phyloP scores from a whole-genome alignment of 1,284 basidiomycete genomes.

The Heterobasidion parviporum region DNA sequence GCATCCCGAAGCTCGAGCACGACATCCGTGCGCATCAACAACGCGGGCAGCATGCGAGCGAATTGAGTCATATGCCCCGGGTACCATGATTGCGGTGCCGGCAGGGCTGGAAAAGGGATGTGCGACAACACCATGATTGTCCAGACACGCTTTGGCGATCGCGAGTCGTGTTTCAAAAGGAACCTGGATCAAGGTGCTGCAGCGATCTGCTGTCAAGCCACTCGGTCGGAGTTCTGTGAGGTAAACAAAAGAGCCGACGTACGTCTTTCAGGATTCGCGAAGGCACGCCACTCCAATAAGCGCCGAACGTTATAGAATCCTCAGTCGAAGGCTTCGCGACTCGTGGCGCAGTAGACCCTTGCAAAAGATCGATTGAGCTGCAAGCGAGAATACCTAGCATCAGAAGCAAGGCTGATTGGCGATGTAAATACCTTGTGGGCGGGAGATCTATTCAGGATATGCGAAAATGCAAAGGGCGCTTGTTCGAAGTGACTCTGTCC shows the following conservation, averaged over 20 bases:
- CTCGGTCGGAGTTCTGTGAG: neutral
- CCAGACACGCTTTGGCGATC: neutral
- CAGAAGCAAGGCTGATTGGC: neutral
- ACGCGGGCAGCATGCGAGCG: conserved; percentile 65
- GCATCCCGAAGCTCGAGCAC: conserved; percentile 94
- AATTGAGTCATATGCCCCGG: conserved; percentile 96
- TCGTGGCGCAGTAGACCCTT: neutral
- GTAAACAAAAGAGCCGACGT: neutral
- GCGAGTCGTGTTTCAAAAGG: too few species aligned
- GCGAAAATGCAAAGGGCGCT: too few species aligned
- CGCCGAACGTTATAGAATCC: neutral
- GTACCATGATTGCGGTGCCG: conserved; percentile 88
- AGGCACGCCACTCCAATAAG: neutral
- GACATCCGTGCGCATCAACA: conserved; percentile 79
- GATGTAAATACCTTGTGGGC: neutral
- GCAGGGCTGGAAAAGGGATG: conserved; percentile 49
- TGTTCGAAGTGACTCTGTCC: too few species aligned
- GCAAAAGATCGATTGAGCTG: too few species aligned
- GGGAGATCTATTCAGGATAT: neutral
- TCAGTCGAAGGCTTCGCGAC: neutral
- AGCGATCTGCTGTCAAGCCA: neutral
- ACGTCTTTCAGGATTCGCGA: neutral
- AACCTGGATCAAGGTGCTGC: too few species aligned
- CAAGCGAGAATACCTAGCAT: too few species aligned
- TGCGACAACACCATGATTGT: conserved; percentile 22